A percentile compares a stretch with the other conserved stretches of the same genome.
These are phyloP conservation scores for Rhododendron mucronatum DNA, from an alignment of 148 eudicot genomes.

Conservation along the genomic window DNA sequence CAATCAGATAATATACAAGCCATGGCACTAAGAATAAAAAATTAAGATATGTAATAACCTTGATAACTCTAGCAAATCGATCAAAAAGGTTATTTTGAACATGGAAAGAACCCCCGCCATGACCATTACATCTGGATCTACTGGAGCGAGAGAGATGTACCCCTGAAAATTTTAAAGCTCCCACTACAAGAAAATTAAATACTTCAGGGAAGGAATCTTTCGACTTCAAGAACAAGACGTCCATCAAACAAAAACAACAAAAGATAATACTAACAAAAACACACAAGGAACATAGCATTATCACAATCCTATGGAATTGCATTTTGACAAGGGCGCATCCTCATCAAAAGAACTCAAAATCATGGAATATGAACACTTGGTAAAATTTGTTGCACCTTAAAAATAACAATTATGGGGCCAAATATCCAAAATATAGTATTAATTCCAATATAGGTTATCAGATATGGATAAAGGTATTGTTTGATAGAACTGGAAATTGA, in stretches of 20 bases:
- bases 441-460: neutral
- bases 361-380: neutral
- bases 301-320: neutral
- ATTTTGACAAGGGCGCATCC: neutral
- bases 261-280: too few relatives aligned
- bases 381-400: neutral
- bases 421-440: neutral
- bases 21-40: neutral
- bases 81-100: constrained; percentile 76
- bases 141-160: constrained; percentile 35
- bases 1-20: constrained; percentile 6
- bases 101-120: constrained; percentile 58
- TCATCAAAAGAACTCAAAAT: neutral
- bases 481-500: neutral
- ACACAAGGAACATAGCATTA: neutral
- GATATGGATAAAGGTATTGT: neutral
- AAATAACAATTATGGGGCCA: neutral
- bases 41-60: constrained; percentile 46
- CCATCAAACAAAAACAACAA: too few relatives aligned
- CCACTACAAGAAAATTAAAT: constrained; percentile 42
- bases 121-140: constrained; percentile 47
- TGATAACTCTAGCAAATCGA: constrained; percentile 93
- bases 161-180: constrained; percentile 46
- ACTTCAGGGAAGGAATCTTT: neutral
- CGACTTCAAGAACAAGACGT: neutral